phyloP scores from a whole-genome alignment of 2,329 filamentous ascomycete genomes.

The Aspergillus sp. region DNA sequence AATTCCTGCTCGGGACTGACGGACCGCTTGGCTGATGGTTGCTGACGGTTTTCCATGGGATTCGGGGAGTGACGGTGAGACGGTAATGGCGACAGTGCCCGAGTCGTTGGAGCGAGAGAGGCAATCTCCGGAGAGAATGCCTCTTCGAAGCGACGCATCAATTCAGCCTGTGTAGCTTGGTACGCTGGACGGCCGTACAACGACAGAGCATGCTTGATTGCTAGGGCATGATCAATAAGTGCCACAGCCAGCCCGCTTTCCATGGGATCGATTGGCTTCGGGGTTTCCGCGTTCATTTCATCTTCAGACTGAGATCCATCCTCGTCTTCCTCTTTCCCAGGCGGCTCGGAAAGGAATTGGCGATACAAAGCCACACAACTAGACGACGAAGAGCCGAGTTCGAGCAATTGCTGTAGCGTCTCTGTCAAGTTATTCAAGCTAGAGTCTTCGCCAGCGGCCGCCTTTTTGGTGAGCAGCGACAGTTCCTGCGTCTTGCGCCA shows the following conservation, averaged over 20 bases:
- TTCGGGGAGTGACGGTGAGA: slow-evolving; percentile 30
- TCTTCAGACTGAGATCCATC: slow-evolving; percentile 33
- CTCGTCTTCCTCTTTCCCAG: slow-evolving; percentile 24
- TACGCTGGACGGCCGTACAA: slow-evolving; percentile 56
- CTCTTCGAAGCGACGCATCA: slow-evolving; percentile 31
- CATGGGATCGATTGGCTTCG: slow-evolving; percentile 45
- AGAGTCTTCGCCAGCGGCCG: slow-evolving; percentile 64
- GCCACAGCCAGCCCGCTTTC: slow-evolving; percentile 77
- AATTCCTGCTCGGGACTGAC: slow-evolving; percentile 30
- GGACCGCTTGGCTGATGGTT: slow-evolving; percentile 18
- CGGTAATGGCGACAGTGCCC: slow-evolving; percentile 34
- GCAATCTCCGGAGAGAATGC: slow-evolving; percentile 56
- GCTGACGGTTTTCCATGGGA: slow-evolving; percentile 19
- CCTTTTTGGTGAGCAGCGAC: slow-evolving; percentile 62
- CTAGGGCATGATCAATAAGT: slow-evolving; percentile 78
- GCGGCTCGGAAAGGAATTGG: slow-evolving; percentile 54
- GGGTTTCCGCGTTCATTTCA: slow-evolving; percentile 44
- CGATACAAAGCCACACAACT: slow-evolving; percentile 72
- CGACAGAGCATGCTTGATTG: slow-evolving; percentile 72
- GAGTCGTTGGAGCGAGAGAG: slow-evolving; percentile 45
- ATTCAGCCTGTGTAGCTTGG: slow-evolving; percentile 36
- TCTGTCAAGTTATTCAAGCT: slow-evolving; percentile 63
- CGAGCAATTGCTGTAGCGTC: slow-evolving; percentile 67
- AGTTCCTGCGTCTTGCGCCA: slow-evolving; percentile 86
- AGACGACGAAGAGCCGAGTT: slow-evolving; percentile 63